These are phyloP conservation scores for Pseudogymnoascus sp. DNA, from an alignment of 2,329 filamentous ascomycete genomes.

Conservation along the genomic window DNA sequence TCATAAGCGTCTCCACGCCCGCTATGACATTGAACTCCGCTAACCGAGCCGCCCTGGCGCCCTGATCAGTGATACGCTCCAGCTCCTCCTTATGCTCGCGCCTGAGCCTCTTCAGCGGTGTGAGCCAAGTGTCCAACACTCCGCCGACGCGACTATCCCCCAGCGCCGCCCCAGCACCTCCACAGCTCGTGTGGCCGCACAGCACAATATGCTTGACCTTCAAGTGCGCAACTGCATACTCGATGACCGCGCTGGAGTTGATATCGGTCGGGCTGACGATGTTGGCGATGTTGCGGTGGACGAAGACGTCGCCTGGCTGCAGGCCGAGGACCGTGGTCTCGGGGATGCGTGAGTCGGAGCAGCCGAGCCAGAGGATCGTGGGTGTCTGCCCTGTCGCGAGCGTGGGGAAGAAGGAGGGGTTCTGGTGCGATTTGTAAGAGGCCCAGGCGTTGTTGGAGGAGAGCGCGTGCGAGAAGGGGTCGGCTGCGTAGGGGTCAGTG, in stretches of 20 bases:
- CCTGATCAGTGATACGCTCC: conserved; percentile 43
- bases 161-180: conserved; percentile 56
- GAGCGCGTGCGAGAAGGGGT: conserved; percentile 55
- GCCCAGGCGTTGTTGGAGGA: conserved; percentile 66
- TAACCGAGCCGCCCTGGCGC: conserved; percentile 51
- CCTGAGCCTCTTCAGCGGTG: conserved; percentile 41
- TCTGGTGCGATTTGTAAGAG: conserved; percentile 52
- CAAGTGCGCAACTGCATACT: conserved; percentile 68
- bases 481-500: conserved; percentile 32
- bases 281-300: conserved; percentile 88
- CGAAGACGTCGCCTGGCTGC: conserved; percentile 77
- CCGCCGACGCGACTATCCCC: conserved; percentile 41
- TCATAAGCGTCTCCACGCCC: conserved; percentile 59
- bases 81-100: conserved; percentile 48
- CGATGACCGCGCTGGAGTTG: conserved; percentile 66
- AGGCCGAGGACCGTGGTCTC: conserved; percentile 75
- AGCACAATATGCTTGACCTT: conserved; percentile 65
- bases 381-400: conserved; percentile 61
- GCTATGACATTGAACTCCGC: conserved; percentile 70
- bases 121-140: conserved; percentile 49
- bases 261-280: conserved; percentile 68
- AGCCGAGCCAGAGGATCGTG: conserved; percentile 73
- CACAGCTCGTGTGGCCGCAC: conserved; percentile 61
- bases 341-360: conserved; percentile 76
- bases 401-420: conserved; percentile 64